Evolutionary conservation across 306 rosid genomes (phyloP).

Genomic region (Myrica gale): DNA sequence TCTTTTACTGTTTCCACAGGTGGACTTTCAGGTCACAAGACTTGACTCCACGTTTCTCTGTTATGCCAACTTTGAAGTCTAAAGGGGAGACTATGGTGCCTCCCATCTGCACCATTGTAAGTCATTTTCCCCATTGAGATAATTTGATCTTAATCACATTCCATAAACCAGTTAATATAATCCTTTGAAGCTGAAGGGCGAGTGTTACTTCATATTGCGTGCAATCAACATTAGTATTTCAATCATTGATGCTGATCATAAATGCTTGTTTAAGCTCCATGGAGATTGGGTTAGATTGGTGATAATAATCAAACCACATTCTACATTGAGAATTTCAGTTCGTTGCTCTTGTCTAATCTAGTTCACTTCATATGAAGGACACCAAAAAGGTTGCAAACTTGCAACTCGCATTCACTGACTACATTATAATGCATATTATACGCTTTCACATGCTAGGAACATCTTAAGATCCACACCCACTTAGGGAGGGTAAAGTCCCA

Average conservation of each 20-base stretch:
- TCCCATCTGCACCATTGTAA: conserved; percentile 83
- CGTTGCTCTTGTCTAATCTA: background rate
- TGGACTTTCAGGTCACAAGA: conserved; percentile 95
- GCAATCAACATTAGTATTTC: background rate
- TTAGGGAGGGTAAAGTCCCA: background rate
- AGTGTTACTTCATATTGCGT: background rate
- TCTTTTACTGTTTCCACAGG: conserved; percentile 40
- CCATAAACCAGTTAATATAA: background rate
- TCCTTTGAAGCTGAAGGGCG: background rate
- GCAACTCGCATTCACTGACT: too few relatives aligned
- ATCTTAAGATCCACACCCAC: background rate
- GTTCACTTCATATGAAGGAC: background rate
- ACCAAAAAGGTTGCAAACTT: background rate
- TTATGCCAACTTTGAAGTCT: conserved; percentile 67
- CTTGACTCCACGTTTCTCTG: conserved; percentile 78
- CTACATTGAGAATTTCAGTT: background rate
- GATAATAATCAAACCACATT: background rate
- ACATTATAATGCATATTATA: background rate
- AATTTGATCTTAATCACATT: background rate
- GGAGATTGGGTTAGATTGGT: background rate
- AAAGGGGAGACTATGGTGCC: conserved; percentile 58
- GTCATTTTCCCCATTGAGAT: conserved; percentile 26
- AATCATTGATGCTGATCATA: background rate
- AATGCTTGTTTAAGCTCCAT: background rate
- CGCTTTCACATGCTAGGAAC: background rate